These are phyloP conservation scores for Phytophthora tentaculata DNA, from an alignment of 352 stramenopile species.

Conservation along the genomic window DNA sequence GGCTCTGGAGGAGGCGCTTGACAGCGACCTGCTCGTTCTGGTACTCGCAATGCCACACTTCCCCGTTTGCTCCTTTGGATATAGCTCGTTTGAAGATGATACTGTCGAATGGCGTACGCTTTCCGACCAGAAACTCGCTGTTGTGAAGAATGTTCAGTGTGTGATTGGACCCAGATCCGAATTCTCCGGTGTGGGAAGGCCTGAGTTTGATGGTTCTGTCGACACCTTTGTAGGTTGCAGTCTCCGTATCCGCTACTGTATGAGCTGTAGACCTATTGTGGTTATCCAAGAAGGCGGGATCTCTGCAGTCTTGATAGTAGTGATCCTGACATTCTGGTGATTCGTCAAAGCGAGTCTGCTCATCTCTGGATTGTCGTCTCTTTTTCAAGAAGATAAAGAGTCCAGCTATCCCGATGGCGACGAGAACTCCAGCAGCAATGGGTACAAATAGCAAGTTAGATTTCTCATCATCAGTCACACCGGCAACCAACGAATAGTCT, in stretches of 20 bases:
- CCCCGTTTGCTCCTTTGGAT: constrained; percentile 47
- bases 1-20: constrained; percentile 45
- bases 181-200: neutral
- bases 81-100: constrained; percentile 26
- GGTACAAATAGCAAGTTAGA: neutral
- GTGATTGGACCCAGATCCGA: constrained; percentile 13
- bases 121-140: constrained; percentile 35
- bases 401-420: neutral
- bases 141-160: constrained; percentile 27
- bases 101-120: constrained; percentile 32
- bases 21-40: constrained; percentile 37
- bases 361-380: neutral
- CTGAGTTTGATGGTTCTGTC: neutral
- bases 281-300: neutral
- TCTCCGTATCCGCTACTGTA: neutral
- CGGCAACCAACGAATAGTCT: neutral
- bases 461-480: neutral
- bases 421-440: neutral
- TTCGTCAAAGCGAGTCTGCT: neutral
- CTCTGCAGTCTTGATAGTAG: neutral
- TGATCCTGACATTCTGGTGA: neutral
- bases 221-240: neutral
- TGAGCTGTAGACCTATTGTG: neutral
- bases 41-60: constrained; percentile 53
- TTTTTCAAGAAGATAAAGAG: neutral